Evolutionary conservation across 163 green algal species (phyloP).

Genomic region (Scenedesmus sp.): DNA sequence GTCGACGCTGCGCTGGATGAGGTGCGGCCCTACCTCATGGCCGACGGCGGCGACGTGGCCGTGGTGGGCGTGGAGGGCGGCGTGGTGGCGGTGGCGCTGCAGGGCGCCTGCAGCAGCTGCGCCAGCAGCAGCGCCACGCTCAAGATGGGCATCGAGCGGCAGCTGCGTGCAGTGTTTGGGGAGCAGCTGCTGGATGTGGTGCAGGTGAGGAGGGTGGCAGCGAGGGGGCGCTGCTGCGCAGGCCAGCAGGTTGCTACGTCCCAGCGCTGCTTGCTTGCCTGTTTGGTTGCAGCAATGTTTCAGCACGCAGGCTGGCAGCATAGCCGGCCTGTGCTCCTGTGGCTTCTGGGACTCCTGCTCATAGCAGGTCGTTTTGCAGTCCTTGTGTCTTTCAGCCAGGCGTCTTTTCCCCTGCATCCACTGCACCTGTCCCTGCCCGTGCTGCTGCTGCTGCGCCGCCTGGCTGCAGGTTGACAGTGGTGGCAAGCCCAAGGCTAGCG

Average conservation of each 20-base stretch:
- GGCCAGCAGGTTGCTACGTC: background rate
- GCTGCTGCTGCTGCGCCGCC: constrained; percentile 7
- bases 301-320: background rate
- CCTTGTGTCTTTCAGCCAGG: too few relatives aligned
- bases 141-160: constrained; percentile 96
- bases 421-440: too few relatives aligned
- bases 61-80: constrained; percentile 85
- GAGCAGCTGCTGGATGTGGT: constrained; percentile 82
- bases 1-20: constrained; percentile 86
- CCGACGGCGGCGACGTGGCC: constrained; percentile 95
- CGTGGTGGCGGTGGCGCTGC: constrained; percentile 81
- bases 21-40: constrained; percentile 95
- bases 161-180: constrained; percentile 76
- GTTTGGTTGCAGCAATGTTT: too few relatives aligned
- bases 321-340: background rate
- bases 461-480: constrained; percentile 19
- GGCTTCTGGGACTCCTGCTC: background rate
- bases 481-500: constrained; percentile 58
- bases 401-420: too few relatives aligned
- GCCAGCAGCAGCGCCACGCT: constrained; percentile 90
- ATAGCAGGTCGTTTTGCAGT: too few relatives aligned
- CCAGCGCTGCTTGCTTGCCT: too few relatives aligned
- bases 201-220: constrained; percentile 62
- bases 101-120: constrained; percentile 93
- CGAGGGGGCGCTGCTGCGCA: background rate